These are phyloP conservation scores for Graphilbum ipis-grandicollis DNA, from an alignment of 2,329 filamentous ascomycete genomes.

Conservation along the genomic window DNA sequence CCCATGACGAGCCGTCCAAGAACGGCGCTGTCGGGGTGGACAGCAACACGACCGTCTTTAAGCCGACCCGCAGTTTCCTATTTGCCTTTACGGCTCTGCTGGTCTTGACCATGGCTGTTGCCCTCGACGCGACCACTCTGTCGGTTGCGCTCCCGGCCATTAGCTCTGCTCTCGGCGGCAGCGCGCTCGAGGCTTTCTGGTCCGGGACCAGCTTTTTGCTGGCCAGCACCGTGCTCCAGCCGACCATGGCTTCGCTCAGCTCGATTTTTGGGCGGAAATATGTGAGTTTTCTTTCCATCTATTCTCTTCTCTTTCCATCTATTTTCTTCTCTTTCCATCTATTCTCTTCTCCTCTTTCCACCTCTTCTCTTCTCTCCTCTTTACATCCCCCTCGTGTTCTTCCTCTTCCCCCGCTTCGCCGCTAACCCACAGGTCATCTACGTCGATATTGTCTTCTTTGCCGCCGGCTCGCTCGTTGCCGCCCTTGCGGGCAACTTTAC, in stretches of 20 bases:
- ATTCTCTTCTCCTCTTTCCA: slow-evolving; percentile 15
- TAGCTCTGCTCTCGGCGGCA: slow-evolving; percentile 30
- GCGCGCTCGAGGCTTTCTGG: slow-evolving; percentile 50
- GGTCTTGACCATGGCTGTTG: slow-evolving; percentile 41
- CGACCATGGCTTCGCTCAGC: slow-evolving; percentile 17
- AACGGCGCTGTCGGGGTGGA: slow-evolving; percentile 7
- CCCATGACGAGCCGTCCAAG: neutral
- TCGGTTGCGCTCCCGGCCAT: slow-evolving; percentile 40
- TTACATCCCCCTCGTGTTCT: too few species aligned
- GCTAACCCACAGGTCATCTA: slow-evolving; percentile 7
- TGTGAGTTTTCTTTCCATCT: slow-evolving; percentile 6
- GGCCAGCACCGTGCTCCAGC: slow-evolving; percentile 42
- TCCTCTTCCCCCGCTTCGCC: too few species aligned
- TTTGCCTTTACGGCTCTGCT: slow-evolving; percentile 33
- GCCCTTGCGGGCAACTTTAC: slow-evolving; percentile 14
- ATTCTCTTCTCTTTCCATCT: too few species aligned
- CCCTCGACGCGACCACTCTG: slow-evolving; percentile 48
- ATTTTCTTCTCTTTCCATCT: neutral
- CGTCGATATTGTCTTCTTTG: slow-evolving; percentile 6
- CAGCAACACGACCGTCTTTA: slow-evolving; percentile 13
- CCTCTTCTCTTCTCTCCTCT: slow-evolving; percentile 28
- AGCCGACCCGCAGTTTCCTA: slow-evolving; percentile 19
- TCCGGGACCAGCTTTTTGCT: slow-evolving; percentile 53
- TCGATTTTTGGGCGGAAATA: slow-evolving; percentile 10
- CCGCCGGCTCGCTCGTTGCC: slow-evolving; percentile 14